Evolutionary conservation across 2,329 filamentous ascomycete species (phyloP).

Genomic region (Fusarium secorum): DNA sequence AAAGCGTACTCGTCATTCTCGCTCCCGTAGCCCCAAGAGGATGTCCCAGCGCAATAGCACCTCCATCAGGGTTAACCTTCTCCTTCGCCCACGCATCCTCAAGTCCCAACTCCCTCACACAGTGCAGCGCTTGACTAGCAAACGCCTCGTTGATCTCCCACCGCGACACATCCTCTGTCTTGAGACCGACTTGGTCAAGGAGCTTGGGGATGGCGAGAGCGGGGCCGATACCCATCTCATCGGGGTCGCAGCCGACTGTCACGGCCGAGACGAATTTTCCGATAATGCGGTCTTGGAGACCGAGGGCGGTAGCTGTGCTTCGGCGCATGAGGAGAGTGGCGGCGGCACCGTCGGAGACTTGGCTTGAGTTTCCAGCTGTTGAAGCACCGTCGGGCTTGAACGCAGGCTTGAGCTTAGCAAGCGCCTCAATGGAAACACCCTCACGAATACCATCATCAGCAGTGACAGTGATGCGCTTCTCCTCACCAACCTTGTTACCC

Average conservation of each 20-base stretch:
- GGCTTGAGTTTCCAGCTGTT: conserved; percentile 86
- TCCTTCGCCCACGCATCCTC: conserved; percentile 67
- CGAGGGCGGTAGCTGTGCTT: conserved; percentile 77
- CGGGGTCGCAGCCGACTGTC: conserved; percentile 80
- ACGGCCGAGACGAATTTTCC: conserved; percentile 83
- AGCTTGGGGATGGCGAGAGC: conserved; percentile 86
- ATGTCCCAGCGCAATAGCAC: conserved; percentile 93
- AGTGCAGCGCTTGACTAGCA: conserved; percentile 73
- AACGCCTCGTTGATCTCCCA: conserved; percentile 96
- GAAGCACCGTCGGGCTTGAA: conserved; percentile 78
- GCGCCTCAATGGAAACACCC: conserved; percentile 70
- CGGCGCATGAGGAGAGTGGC: conserved; percentile 85
- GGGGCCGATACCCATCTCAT: conserved; percentile 94
- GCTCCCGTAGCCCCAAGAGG: conserved; percentile 89
- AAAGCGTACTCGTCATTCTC: conserved; percentile 76
- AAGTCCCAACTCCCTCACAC: conserved; percentile 73
- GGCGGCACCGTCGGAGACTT: conserved; percentile 88
- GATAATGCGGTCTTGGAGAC: conserved; percentile 73
- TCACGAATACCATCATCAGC: conserved; percentile 85
- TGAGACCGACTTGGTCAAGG: conserved; percentile 72
- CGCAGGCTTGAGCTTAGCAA: conserved; percentile 83
- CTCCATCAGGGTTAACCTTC: conserved; percentile 89
- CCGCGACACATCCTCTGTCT: conserved; percentile 74
- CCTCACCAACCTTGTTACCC: conserved; percentile 62
- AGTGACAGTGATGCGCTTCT: conserved; percentile 70